Evolutionary conservation across 345 rosid genomes (phyloP).

Genomic region (Lepidium didymum): DNA sequence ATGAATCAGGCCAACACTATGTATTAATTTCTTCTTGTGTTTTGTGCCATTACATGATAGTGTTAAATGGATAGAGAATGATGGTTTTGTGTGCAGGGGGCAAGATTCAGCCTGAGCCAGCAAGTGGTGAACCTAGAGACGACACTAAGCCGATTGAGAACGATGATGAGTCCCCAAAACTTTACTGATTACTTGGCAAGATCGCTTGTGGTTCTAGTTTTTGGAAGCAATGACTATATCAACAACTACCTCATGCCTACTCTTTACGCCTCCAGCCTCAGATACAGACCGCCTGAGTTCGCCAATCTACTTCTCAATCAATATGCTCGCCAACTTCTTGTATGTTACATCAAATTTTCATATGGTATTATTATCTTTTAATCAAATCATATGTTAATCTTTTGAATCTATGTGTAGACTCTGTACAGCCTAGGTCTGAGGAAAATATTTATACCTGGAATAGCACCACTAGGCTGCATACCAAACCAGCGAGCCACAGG

Average conservation of each 20-base stretch:
- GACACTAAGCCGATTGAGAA: slow-evolving; percentile 50
- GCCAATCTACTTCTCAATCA: slow-evolving; percentile 57
- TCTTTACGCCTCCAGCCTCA: slow-evolving; percentile 47
- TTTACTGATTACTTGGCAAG: slow-evolving; percentile 39
- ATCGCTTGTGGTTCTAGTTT: slow-evolving; percentile 49
- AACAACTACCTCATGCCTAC: slow-evolving; percentile 83
- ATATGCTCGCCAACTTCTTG: slow-evolving; percentile 60
- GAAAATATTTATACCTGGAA: slow-evolving; percentile 55
- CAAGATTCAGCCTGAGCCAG: slow-evolving; percentile 50
- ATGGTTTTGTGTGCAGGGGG: slow-evolving; percentile 38
- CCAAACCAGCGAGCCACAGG: slow-evolving; percentile 58
- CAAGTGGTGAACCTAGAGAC: slow-evolving; percentile 63
- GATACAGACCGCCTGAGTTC: slow-evolving; percentile 47
- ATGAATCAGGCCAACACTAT: slow-evolving; percentile 63
- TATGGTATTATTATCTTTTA: not conserved
- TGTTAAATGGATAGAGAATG: not conserved
- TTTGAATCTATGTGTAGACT: slow-evolving; percentile 32
- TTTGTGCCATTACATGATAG: not conserved
- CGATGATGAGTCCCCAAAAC: slow-evolving; percentile 39
- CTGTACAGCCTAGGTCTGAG: slow-evolving; percentile 66
- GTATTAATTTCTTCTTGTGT: slow-evolving; percentile 26
- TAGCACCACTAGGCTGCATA: slow-evolving; percentile 80
- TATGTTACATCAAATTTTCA: slow-evolving; percentile 8
- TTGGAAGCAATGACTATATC: slow-evolving; percentile 95
- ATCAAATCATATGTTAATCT: not conserved